A percentile compares a stretch with the other conserved stretches of the same genome.
Conservation (phyloP, 2,329 filamentous ascomycete genomes). For the Xylaria sp. region DNA sequence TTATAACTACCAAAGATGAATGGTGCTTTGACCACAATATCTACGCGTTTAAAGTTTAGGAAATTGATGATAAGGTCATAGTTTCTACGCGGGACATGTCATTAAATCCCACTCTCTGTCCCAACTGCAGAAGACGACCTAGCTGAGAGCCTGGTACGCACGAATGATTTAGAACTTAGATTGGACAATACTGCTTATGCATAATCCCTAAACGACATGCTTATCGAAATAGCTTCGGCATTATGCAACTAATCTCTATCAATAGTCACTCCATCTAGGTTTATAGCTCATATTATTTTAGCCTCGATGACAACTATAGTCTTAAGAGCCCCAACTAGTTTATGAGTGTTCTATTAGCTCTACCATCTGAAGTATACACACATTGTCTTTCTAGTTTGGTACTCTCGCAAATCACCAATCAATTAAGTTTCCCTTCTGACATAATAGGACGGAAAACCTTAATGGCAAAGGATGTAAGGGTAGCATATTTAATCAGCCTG, state of each 20-base stretch:
- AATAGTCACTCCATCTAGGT: slow-evolving; percentile 22
- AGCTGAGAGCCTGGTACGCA: neutral
- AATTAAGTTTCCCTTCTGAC: slow-evolving; percentile 14
- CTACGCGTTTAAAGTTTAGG: neutral
- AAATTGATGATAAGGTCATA: neutral
- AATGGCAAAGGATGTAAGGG: slow-evolving; percentile 16
- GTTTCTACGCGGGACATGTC: neutral
- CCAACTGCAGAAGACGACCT: neutral
- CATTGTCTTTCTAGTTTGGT: slow-evolving; percentile 16
- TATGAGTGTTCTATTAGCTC: neutral
- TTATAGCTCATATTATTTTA: slow-evolving; percentile 23
- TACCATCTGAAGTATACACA: neutral
- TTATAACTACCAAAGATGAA: neutral
- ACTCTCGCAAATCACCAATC: slow-evolving; percentile 11
- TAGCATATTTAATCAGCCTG: neutral
- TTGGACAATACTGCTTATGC: neutral
- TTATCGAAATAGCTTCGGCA: neutral
- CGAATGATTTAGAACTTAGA: neutral
- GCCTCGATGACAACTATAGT: slow-evolving; percentile 23
- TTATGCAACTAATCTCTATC: slow-evolving; percentile 3
- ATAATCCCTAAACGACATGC: neutral
- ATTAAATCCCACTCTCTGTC: neutral
- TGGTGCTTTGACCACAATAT: neutral
- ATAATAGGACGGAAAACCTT: slow-evolving; percentile 14
- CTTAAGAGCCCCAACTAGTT: slow-evolving; percentile 2